These are phyloP conservation scores for Alternaria arborescens DNA, from an alignment of 2,329 filamentous ascomycete genomes.

Conservation along the genomic window DNA sequence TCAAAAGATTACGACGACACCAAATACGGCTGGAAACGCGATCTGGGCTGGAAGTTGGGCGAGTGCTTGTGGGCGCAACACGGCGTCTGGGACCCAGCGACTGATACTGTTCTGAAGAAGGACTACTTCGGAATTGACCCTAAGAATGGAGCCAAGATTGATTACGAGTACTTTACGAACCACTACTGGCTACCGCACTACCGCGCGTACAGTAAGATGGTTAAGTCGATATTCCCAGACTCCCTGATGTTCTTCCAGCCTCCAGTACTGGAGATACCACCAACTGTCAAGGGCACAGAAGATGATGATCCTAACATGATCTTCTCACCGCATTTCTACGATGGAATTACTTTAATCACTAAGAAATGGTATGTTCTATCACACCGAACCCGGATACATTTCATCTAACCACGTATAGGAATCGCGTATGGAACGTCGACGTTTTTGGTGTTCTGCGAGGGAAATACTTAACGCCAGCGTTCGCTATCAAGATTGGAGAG, in stretches of 20 bases:
- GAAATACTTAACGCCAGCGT: slow-evolving; percentile 85
- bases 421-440: slow-evolving; percentile 95
- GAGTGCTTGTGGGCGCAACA: slow-evolving; percentile 97
- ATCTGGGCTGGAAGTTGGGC: slow-evolving; percentile 89
- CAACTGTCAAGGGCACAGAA: slow-evolving; percentile 81
- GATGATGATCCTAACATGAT: slow-evolving; percentile 92
- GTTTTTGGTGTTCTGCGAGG: slow-evolving; percentile 91
- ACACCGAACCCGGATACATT: too few relatives aligned
- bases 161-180: slow-evolving; percentile 89
- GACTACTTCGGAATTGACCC: slow-evolving; percentile 89
- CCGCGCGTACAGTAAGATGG: slow-evolving; percentile 75
- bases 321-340: slow-evolving; percentile 95
- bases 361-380: slow-evolving; percentile 78
- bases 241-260: slow-evolving; percentile 91
- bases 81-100: slow-evolving; percentile 87
- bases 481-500: slow-evolving; percentile 92
- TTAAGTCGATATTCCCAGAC: slow-evolving; percentile 78
- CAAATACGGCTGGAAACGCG: slow-evolving; percentile 88
- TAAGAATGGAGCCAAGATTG: slow-evolving; percentile 73
- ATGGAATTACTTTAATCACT: slow-evolving; percentile 94
- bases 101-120: slow-evolving; percentile 79
- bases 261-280: slow-evolving; percentile 90
- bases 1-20: slow-evolving; percentile 83
- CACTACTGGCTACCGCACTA: slow-evolving; percentile 90
- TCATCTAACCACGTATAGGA: slow-evolving; percentile 58